Base-by-base conservation (phyloP, 2,329 filamentous ascomycete species). In the Xylariales sp. region DNA sequence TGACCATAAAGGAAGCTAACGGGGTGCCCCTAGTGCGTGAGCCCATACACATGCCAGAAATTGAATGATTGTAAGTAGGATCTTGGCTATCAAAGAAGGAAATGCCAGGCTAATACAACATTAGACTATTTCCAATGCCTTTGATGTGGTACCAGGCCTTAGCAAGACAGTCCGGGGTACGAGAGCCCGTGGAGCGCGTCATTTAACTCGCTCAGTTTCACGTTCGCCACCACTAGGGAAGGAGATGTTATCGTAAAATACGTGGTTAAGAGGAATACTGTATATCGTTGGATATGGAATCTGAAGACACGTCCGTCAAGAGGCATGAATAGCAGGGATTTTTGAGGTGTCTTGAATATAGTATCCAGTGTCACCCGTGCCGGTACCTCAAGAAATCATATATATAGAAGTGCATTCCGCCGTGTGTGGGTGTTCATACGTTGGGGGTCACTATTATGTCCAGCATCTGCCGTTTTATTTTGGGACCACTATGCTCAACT, bases 101-200 rank as follows among this genome's bases (percentile, higher is more conserved):
- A 16, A 10, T 9, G 4, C 30, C 9, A 4, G 16, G 49, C 62
- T 68, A n/a, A 67, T 52, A 36, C n/a, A 9, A 4, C 12, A 5
- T 18, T 23, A 70, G 68, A 65, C 32, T 70, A 59, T 9, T 69
- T 5, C 43, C 68, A 70, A 62, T 70, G 68, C 50, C 50, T 70
- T 45, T 68, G 23, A 69, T 59, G 10, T 14, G 10, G 34, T 14
- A 6, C 4, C 18, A 23, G 32, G 10, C 14, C 30, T 34, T 5
- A 28, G 23, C n/a, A 7, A n/a, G 30, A 10, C 10, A 8, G 6
- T 12, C 8, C n/a, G 48, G 34, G 34, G n/a, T 55, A 5, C 5
- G n/a, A 41, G 10, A 39, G 50, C 50, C 12, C 10, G 18, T 12
- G 30, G 23, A 50, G 5, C 16, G 1, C 12, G 3, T 3, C 6